Evolutionary conservation across 495 filamentous ascomycete genomes (phyloP).

Genomic region (Tuber indicum): DNA sequence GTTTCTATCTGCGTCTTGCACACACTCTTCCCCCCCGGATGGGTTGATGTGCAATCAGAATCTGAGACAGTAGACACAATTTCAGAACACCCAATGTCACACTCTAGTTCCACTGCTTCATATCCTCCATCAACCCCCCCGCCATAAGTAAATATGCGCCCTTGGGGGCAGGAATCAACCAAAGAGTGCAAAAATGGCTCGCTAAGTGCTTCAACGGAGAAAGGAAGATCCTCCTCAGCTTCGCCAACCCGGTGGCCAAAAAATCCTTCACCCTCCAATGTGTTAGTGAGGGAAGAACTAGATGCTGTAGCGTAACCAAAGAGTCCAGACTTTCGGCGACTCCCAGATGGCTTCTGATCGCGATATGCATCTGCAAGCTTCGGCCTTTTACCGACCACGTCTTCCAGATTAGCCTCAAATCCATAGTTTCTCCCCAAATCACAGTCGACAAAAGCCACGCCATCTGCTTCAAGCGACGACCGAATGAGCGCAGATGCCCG

Average conservation of each 20-base stretch:
- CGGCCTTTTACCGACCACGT: constrained; percentile 3
- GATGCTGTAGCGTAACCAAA: constrained; percentile 33
- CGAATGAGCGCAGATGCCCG: constrained; percentile 45
- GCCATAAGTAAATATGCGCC: constrained; percentile 31
- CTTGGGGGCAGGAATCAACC: constrained; percentile 28
- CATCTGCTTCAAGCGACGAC: constrained; percentile 47
- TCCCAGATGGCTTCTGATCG: constrained; percentile 20
- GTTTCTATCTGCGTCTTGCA: constrained; percentile 10
- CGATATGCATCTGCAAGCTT: constrained; percentile 7
- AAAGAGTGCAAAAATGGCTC: constrained; percentile 28
- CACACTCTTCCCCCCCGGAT: not conserved
- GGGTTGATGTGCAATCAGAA: not conserved
- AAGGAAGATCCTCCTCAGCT: constrained; percentile 25
- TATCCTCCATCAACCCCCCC: constrained; percentile 1
- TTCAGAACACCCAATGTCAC: not conserved
- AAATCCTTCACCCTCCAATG: constrained; percentile 18
- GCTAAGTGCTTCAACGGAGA: constrained; percentile 28
- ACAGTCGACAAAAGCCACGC: constrained; percentile 46
- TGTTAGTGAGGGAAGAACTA: constrained; percentile 19
- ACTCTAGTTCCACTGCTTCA: not conserved
- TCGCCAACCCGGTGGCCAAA: constrained; percentile 23
- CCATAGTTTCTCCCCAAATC: constrained; percentile 35
- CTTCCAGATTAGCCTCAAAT: constrained; percentile 6
- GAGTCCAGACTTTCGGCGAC: constrained; percentile 29
- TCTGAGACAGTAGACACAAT: not conserved